phyloP scores from a whole-genome alignment of 176 grass and related monocot genomes.

The Musa troglodytarum region DNA sequence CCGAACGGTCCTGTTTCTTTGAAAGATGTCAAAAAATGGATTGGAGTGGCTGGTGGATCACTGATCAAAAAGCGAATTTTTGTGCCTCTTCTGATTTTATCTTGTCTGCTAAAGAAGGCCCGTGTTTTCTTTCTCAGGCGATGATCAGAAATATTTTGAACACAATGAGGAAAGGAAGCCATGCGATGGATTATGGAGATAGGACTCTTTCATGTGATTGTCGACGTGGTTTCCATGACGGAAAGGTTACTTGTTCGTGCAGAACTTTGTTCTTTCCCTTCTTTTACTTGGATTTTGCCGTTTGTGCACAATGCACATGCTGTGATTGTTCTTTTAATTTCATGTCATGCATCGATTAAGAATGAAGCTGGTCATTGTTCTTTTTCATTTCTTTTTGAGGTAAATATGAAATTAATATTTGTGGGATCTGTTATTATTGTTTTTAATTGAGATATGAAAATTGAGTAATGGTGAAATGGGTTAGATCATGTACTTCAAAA shows the following conservation, averaged over 20 bases:
- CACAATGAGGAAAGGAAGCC: slow-evolving; percentile 1
- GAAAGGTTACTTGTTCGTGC: not conserved
- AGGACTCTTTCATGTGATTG: not conserved
- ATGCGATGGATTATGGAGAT: not conserved
- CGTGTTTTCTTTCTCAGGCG: not conserved
- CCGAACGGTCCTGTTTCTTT: no score
- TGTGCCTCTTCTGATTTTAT: no score
- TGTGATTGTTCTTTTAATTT: not conserved
- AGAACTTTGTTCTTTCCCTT: not conserved
- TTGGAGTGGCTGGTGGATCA: no score
- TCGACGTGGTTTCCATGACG: not conserved
- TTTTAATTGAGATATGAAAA: no score
- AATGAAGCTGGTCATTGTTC: not conserved
- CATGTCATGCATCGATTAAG: not conserved
- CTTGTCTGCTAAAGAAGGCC: no score
- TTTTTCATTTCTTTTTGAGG: not conserved
- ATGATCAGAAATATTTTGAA: not conserved
- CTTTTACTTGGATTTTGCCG: not conserved
- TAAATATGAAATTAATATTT: no score
- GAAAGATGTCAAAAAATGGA: no score
- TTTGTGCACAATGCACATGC: not conserved
- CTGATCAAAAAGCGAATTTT: no score
- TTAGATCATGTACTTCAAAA: no score
- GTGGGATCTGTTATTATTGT: no score
- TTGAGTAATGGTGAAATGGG: no score